Base-by-base conservation (phyloP, 1,139 yeast genomes). In the Pichia sp. region DNA sequence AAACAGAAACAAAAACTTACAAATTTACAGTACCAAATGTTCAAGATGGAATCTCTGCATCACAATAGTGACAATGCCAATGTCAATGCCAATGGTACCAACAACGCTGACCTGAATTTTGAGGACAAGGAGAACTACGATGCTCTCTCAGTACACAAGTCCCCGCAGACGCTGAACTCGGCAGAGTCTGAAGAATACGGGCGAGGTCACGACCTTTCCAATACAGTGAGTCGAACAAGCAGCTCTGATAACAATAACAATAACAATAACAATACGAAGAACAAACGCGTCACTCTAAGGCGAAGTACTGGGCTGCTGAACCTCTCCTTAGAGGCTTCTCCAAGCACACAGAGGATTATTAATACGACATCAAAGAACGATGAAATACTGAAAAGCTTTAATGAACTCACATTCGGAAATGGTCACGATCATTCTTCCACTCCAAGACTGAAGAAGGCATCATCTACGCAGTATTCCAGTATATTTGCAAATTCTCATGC, bases 281-380 rank as follows among this genome's bases (percentile, higher is more conserved):
- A 27, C 18, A 35, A 52, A 28, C 52, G 53, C 26, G 53, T 51
- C 2, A 48, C 55, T 1, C 37, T 62, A n/a, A 55, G 64, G 43
- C 52, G 67, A 48, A 60, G 66, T 50, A 63, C 59, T 5, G 67
- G 67, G 4, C 41, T 62, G 9, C 39, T 63, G 34, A 62, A 63
- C 30, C 41, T 63, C 28, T 59, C 64, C 17, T 45, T 60, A 10
- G 66, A 59, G 27, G 51, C 61, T 8, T 55, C 61, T 22, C 47
- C 47, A 13, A 32, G 32, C 7, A 43, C 47, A 9, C 34, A 42
- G 27, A 34, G 47, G 10, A 32, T 43, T 7, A 37, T 43, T 6
- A 38, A 47, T 37, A 33, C 46, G 1, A 30, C 44, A 2, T 43
- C 45, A 19, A 49, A 44, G 31, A 51, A 45, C 25, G 51, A 45